Evolutionary conservation across 2,329 filamentous ascomycete genomes (phyloP).

Genomic region (Sporothrix mexicana): DNA sequence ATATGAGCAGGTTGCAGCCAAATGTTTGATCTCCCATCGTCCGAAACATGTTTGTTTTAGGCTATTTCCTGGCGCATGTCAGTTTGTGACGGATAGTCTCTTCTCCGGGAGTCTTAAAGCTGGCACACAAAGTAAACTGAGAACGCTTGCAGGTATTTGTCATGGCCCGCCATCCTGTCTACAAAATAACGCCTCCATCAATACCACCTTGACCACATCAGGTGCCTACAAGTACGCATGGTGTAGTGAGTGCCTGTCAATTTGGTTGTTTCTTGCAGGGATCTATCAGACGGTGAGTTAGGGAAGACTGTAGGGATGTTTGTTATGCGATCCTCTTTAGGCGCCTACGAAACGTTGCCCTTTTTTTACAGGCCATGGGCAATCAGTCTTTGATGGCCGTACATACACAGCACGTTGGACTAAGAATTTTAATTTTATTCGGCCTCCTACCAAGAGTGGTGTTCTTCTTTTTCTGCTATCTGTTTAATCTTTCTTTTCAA

Average conservation of each 20-base stretch:
- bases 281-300: not conserved
- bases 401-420: too few relatives aligned
- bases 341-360: too few relatives aligned
- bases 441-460: too few relatives aligned
- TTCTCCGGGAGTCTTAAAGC: not conserved
- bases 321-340: too few relatives aligned
- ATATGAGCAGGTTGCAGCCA: constrained; percentile 4
- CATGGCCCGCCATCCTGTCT: not conserved
- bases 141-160: not conserved
- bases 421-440: too few relatives aligned
- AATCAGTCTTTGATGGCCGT: too few relatives aligned
- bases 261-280: not conserved
- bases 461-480: too few relatives aligned
- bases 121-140: too few relatives aligned
- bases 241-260: too few relatives aligned
- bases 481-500: too few relatives aligned
- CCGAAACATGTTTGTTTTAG: constrained; percentile 15
- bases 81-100: not conserved
- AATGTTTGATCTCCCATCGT: constrained; percentile 22
- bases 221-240: not conserved
- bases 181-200: not conserved
- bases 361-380: too few relatives aligned
- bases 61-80: not conserved
- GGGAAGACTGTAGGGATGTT: too few relatives aligned
- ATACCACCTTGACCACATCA: not conserved